Percentiles rank a stretch among this genome's conserved stretches.
phyloP scores from a whole-genome alignment of 495 filamentous ascomycete genomes.

The Penicilliopsis zonata region DNA sequence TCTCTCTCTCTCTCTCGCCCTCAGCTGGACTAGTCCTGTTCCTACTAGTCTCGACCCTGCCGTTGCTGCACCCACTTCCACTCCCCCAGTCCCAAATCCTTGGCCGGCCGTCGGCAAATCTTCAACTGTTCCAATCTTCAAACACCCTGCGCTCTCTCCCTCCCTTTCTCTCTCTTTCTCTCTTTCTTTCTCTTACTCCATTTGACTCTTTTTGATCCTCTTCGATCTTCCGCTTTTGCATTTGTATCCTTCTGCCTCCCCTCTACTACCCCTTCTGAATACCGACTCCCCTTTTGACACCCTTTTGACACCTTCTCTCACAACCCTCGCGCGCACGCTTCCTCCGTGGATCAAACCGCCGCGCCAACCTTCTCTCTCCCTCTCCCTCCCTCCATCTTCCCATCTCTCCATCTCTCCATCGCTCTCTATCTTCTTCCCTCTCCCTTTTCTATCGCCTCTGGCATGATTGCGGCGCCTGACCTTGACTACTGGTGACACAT shows the following conservation, averaged over 20 bases:
- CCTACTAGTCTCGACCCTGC: not conserved
- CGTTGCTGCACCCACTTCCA: slow-evolving; percentile 3
- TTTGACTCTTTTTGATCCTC: not conserved
- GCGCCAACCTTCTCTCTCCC: slow-evolving; percentile 3
- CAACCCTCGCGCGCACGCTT: no score
- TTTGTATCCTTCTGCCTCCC: no score
- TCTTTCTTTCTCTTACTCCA: not conserved
- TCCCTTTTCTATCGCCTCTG: slow-evolving; percentile 15
- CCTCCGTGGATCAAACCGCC: not conserved
- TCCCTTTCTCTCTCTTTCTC: not conserved
- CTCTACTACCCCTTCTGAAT: no score
- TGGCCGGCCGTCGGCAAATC: slow-evolving; percentile 2
- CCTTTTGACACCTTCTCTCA: no score
- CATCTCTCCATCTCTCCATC: not conserved
- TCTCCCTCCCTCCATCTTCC: slow-evolving; percentile 4
- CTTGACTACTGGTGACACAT: slow-evolving; percentile 25
- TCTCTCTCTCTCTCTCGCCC: slow-evolving; percentile 1
- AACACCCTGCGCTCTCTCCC: not conserved
- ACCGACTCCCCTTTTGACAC: no score
- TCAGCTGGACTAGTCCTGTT: not conserved
- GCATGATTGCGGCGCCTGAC: slow-evolving; percentile 23
- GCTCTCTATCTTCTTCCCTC: not conserved
- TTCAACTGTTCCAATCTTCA: not conserved
- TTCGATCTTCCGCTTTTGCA: not conserved
- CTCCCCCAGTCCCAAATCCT: slow-evolving; percentile 14